Evolutionary conservation across 2,329 filamentous ascomycete species (phyloP).

Genomic region (Verticillium nubilum): DNA sequence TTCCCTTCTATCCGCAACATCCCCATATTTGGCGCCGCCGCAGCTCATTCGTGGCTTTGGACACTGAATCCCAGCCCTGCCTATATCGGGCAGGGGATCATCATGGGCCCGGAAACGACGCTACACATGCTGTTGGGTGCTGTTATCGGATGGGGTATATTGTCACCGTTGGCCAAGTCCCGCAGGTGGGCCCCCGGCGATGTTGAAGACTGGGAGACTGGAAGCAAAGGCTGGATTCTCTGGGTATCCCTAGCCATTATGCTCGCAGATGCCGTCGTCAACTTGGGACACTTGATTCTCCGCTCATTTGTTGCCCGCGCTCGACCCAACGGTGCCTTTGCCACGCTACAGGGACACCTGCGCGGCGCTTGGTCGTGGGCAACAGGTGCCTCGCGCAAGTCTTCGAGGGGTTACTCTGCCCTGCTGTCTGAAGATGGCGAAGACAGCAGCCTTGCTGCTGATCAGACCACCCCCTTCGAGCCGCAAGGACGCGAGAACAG

Average conservation of each 20-base stretch:
- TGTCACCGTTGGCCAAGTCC: slow-evolving; percentile 83
- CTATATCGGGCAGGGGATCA: slow-evolving; percentile 95
- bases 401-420: neutral
- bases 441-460: neutral
- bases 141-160: slow-evolving; percentile 79
- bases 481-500: neutral
- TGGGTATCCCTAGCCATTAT: slow-evolving; percentile 96
- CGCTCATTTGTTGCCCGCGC: slow-evolving; percentile 42
- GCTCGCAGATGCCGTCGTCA: slow-evolving; percentile 88
- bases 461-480: neutral
- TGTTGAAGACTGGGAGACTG: slow-evolving; percentile 82
- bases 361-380: neutral
- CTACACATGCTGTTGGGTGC: slow-evolving; percentile 93
- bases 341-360: neutral
- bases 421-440: neutral
- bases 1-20: slow-evolving; percentile 77
- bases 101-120: slow-evolving; percentile 95
- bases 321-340: neutral
- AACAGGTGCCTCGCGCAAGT: neutral
- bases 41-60: slow-evolving; percentile 86
- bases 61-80: slow-evolving; percentile 94
- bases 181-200: slow-evolving; percentile 85
- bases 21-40: slow-evolving; percentile 73
- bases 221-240: slow-evolving; percentile 97
- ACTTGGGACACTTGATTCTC: slow-evolving; percentile 71